These are phyloP conservation scores for Marasmius tenuissimus DNA, from an alignment of 1,284 basidiomycete genomes.

Conservation along the genomic window DNA sequence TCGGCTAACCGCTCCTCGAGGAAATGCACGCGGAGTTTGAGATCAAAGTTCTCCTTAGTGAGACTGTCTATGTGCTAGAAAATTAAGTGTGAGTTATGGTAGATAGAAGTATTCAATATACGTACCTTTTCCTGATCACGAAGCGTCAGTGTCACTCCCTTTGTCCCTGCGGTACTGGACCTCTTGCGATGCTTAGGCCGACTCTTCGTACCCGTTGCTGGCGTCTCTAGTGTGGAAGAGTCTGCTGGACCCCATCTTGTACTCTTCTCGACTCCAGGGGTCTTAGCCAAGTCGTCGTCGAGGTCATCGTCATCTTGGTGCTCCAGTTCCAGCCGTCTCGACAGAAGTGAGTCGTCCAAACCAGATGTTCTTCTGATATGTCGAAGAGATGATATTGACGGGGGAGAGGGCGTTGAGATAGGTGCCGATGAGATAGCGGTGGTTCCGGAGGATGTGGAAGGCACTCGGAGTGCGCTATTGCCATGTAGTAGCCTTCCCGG, in stretches of 20 bases:
- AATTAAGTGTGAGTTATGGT: slow-evolving; percentile 3
- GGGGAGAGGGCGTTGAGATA: slow-evolving; percentile 54
- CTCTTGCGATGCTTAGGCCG: slow-evolving; percentile 19
- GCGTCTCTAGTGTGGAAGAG: slow-evolving; percentile 37
- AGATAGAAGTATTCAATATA: slow-evolving; percentile 10
- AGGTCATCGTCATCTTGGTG: slow-evolving; percentile 41
- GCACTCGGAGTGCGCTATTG: slow-evolving; percentile 36
- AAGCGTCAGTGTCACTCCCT: slow-evolving; percentile 76
- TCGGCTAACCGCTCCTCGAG: slow-evolving; percentile 87
- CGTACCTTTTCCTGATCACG: slow-evolving; percentile 93
- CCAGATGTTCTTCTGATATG: slow-evolving; percentile 18
- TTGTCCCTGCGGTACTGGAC: slow-evolving; percentile 44
- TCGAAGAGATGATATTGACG: slow-evolving; percentile 23
- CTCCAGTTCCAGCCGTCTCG: slow-evolving; percentile 24
- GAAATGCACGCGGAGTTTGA: slow-evolving; percentile 93
- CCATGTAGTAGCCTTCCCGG: slow-evolving; percentile 39
- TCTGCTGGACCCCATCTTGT: slow-evolving; percentile 45
- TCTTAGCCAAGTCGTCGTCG: slow-evolving; percentile 50
- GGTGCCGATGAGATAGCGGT: slow-evolving; percentile 57
- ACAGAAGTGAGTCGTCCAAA: slow-evolving; percentile 25
- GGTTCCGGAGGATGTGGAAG: slow-evolving; percentile 49
- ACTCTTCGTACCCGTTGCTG: slow-evolving; percentile 27
- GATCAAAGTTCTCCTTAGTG: slow-evolving; percentile 94
- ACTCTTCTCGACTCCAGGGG: slow-evolving; percentile 44
- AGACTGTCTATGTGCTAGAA: slow-evolving; percentile 86